These are phyloP conservation scores for Lachnellula subtilissima DNA, from an alignment of 2,329 filamentous ascomycete species.

Conservation along the genomic window DNA sequence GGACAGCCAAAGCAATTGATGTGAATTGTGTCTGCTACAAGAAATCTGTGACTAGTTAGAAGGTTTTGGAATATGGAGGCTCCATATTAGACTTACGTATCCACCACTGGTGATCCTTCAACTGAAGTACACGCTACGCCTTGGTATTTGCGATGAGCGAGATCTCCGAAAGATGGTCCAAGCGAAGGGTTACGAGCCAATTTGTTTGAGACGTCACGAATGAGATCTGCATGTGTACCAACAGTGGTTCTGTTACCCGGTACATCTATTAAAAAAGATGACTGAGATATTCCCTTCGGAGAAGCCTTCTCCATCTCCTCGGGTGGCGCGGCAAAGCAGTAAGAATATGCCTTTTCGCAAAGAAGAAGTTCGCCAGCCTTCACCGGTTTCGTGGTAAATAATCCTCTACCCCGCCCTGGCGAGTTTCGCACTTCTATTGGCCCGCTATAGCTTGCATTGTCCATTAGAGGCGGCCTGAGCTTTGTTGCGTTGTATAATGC, in stretches of 20 bases:
- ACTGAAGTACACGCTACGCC: background rate
- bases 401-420: background rate
- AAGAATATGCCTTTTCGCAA: conserved; percentile 1
- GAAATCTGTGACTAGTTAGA: background rate
- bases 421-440: background rate
- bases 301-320: background rate
- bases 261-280: background rate
- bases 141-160: background rate
- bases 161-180: background rate
- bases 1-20: background rate
- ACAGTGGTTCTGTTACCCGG: background rate
- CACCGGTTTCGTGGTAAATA: background rate
- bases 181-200: background rate
- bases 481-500: background rate
- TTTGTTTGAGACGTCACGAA: background rate
- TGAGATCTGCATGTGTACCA: background rate
- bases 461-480: background rate
- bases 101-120: background rate
- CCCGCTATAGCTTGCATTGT: background rate
- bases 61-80: background rate
- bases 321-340: background rate
- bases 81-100: background rate
- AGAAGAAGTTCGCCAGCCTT: conserved; percentile 1
- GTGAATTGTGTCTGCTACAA: background rate
- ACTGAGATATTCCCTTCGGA: background rate